These are phyloP conservation scores for Trichosporon sp. DNA, from an alignment of 1,284 basidiomycete genomes.

Conservation along the genomic window DNA sequence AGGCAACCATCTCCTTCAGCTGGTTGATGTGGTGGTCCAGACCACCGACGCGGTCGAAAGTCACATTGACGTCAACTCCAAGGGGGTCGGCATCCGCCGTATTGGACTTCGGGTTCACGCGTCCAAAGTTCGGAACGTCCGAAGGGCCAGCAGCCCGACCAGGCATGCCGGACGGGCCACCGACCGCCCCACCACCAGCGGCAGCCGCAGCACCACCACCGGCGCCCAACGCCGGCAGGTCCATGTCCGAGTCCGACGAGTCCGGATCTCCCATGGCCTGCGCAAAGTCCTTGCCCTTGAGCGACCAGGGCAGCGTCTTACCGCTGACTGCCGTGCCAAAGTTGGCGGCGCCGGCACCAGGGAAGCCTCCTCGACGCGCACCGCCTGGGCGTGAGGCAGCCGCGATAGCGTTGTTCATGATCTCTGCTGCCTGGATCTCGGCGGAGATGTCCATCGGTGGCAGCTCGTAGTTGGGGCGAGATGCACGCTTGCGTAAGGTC, in stretches of 20 bases:
- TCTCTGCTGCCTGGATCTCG: conserved; percentile 30
- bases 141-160: conserved; percentile 55
- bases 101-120: conserved; percentile 54
- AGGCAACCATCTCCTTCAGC: conserved; percentile 96
- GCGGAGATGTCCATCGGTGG: conserved; percentile 41
- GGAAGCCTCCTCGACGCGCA: conserved; percentile 15
- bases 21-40: conserved; percentile 94
- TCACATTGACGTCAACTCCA: conserved; percentile 87
- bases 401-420: conserved; percentile 29
- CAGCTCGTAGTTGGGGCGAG: conserved; percentile 45
- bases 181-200: not conserved
- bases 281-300: conserved; percentile 34
- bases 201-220: conserved; percentile 1
- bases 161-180: conserved; percentile 1
- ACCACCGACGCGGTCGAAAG: conserved; percentile 96
- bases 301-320: conserved; percentile 31
- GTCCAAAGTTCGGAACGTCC: conserved; percentile 46
- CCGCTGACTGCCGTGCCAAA: conserved; percentile 25
- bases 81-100: conserved; percentile 97
- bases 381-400: conserved; percentile 19
- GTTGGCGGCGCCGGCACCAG: conserved; percentile 26
- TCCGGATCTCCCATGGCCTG: conserved; percentile 45
- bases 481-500: conserved; percentile 42
- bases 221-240: not conserved
- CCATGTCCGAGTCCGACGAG: conserved; percentile 37